Base-by-base conservation (phyloP, 805 yeast genomes). In the Kodamaea sagamina region DNA sequence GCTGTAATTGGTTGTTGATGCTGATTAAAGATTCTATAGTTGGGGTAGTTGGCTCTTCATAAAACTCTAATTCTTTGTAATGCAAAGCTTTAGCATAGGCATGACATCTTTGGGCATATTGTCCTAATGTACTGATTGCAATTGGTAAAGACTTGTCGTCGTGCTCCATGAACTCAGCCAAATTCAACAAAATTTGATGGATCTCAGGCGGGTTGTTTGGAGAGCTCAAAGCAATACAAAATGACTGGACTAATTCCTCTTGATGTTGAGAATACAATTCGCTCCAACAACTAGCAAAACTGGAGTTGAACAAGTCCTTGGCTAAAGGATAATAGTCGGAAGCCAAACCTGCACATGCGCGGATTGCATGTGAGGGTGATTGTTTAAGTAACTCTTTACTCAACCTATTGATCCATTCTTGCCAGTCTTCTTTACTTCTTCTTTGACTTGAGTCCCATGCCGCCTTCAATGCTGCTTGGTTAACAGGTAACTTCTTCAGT, bases 71-170 rank as follows among this genome's bases (percentile, higher is more conserved):
- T 60, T 93, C 99, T 62, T 92, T 90, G 63, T 93, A 93, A 60
- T 95, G 98, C 46, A 93, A 71, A 0, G 98, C 97, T 58, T 95
- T 93, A 3, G 99, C 99, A 65, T 88, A 95, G 1, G 97, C 98
- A 64, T 95, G 99, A 50, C 97, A 88, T 48, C 93, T 75, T 58
- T 88, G 95, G 3, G 98, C 97, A 58, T 89, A 92, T 52, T 84
- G 89, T 3, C 97, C 96, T 47, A 93, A 69, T 0, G 95, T 86
- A 3, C 90, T 80, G n/a, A 87, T 86, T 25, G 95, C 84, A 32
- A 93, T 86, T 0, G 97, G 97, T 46, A 93, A 72, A 0, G 97
- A 86, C 55, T 89, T 90, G 53, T 89, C 97, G 62, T 92, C 97
- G 55, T 92, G 98, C 59, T 93, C 99, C 93, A 93, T 85, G 57